A percentile compares a stretch with the other conserved stretches of the same genome.
Evolutionary conservation across 1,139 yeast genomes (phyloP).

Genomic region (Hemisphaericaspora subhashii): DNA sequence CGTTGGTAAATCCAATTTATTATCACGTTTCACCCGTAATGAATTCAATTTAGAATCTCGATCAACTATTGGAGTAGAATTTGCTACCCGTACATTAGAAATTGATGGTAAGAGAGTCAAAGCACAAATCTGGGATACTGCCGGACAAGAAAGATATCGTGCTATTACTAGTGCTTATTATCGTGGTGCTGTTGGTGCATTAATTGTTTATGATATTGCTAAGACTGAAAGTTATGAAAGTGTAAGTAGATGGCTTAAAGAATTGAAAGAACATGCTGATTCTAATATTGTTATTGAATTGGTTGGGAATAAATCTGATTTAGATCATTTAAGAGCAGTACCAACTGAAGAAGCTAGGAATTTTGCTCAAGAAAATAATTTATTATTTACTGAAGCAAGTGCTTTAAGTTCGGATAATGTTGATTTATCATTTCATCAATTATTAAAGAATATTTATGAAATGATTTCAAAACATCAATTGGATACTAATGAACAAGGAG

Average conservation of each 20-base stretch:
- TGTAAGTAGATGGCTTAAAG: slow-evolving; percentile 93
- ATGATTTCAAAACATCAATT: slow-evolving; percentile 86
- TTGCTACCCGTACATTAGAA: slow-evolving; percentile 93
- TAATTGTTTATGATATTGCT: slow-evolving; percentile 92
- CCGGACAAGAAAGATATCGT: slow-evolving; percentile 97
- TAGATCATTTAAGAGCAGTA: slow-evolving; percentile 93
- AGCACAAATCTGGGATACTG: slow-evolving; percentile 99
- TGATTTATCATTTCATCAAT: slow-evolving; percentile 89
- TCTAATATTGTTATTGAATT: slow-evolving; percentile 94
- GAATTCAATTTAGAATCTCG: slow-evolving; percentile 94
- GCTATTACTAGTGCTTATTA: slow-evolving; percentile 97
- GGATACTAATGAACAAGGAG: slow-evolving; percentile 55
- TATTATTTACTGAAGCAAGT: slow-evolving; percentile 95
- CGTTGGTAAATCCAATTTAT: slow-evolving; percentile 92
- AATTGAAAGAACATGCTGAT: slow-evolving; percentile 94
- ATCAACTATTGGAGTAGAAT: slow-evolving; percentile 96
- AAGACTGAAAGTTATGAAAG: slow-evolving; percentile 92
- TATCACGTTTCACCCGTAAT: slow-evolving; percentile 91
- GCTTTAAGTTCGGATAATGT: slow-evolving; percentile 95
- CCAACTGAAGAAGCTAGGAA: slow-evolving; percentile 97
- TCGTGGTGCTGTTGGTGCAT: slow-evolving; percentile 97
- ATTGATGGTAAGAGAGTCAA: slow-evolving; percentile 94
- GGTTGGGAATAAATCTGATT: slow-evolving; percentile 85
- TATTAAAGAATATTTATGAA: slow-evolving; percentile 88
- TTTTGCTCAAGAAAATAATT: slow-evolving; percentile 90